Conservation (phyloP, 2,329 filamentous ascomycete species). For the Trichoderma gracile region DNA sequence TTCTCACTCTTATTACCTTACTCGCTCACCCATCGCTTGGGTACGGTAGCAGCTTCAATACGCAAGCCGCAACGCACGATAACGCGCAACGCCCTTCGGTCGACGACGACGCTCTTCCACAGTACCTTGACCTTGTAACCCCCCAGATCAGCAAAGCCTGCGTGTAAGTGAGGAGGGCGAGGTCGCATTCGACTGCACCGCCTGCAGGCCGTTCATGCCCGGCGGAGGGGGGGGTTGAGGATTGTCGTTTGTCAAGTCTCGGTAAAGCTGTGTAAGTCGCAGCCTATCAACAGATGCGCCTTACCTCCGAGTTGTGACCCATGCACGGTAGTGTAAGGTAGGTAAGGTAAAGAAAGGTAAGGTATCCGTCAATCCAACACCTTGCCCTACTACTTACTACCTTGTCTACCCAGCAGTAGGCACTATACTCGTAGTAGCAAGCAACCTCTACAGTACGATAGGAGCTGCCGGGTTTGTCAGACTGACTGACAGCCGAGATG, state of each 20-base stretch:
- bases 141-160: not conserved
- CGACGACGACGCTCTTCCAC: not conserved
- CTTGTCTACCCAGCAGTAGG: too few species aligned
- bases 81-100: not conserved
- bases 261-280: not conserved
- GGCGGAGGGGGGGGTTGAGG: not conserved
- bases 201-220: not conserved
- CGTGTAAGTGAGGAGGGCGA: not conserved
- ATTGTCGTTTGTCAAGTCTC: not conserved
- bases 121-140: not conserved
- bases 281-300: not conserved
- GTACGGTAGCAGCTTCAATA: not conserved
- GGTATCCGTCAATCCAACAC: too few species aligned
- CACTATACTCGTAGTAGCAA: not conserved
- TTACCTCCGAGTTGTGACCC: not conserved
- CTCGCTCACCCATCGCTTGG: not conserved
- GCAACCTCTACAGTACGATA: not conserved
- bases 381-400: too few species aligned
- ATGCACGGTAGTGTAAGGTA: not conserved
- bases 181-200: not conserved
- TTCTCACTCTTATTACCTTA: not conserved
- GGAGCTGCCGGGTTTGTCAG: not conserved
- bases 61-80: not conserved
- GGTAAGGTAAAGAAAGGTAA: not conserved
- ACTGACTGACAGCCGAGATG: conserved; percentile 1